Evolutionary conservation across 495 filamentous ascomycete species (phyloP), one percentile per base, ranked within the genome.

Genomic region (Podospora pseudopauciseta): DNA sequence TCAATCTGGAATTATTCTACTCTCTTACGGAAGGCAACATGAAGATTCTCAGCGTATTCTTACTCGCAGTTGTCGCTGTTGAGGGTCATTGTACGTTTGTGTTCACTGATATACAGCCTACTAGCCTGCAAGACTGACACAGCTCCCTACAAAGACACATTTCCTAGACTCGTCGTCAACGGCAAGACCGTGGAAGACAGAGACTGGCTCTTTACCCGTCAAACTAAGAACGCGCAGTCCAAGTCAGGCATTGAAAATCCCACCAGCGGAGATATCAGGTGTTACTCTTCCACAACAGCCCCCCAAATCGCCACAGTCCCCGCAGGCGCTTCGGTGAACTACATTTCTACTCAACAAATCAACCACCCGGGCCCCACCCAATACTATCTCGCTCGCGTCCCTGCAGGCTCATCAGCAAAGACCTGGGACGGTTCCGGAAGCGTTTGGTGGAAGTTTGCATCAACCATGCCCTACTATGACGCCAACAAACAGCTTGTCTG

Each of bases 381-480:
- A 65, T 76, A 80, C 70, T 82, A 80, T 54, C 76, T 86, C 61
- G 82, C 84, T 72, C 83, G 83, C 58, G 84, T 85, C 1, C 80
- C 82, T 1, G 68, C 72, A 30, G 78, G 76, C 0, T 54, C 70
- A 28, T 81, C 81, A n/a, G 76, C 79, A 3, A 79, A 78, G 5
- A 80, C 69, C 19, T 86, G 80, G 70, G 84, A 85, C 65, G 83
- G 78, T n/a, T 78, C 77, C 0, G 82, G 82, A 6, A 70, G 68
- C 6, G 78, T 78, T 16, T 85, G 82, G 82, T 87, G 85, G 77
- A 87, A 87, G 77, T 80, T 87, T 63, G 72, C 79, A 59, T 77
- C 84, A 2, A 73, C 78, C 19, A 80, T 73, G 65, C 82, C 83
- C 11, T 71, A 63, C 0, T 70, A 79, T 32, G 80, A 79, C 57